Conservation (phyloP, 1,139 yeast genomes). For the Insectozyma bohioensis region DNA sequence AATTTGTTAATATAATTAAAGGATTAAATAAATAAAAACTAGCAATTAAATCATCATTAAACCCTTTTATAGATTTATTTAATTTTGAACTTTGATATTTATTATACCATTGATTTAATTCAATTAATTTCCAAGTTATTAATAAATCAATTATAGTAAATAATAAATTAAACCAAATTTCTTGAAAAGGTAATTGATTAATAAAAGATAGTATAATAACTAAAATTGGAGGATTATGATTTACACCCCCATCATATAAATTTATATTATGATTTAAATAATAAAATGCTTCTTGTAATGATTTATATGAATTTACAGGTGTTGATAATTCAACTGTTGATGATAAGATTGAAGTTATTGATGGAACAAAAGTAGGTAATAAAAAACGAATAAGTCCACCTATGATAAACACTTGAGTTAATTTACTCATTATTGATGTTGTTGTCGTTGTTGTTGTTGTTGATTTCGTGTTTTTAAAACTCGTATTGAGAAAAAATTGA, state of each 20-base stretch:
- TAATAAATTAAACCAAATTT: constrained; percentile 26
- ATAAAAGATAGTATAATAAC: constrained; percentile 49
- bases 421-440: constrained; percentile 19
- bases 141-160: constrained; percentile 45
- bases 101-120: constrained; percentile 39
- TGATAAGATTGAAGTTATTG: constrained; percentile 27
- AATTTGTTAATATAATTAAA: constrained; percentile 60
- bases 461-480: not conserved
- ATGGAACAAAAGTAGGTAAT: constrained; percentile 36
- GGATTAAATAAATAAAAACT: constrained; percentile 81
- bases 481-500: no score
- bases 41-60: constrained; percentile 48
- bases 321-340: constrained; percentile 73
- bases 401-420: constrained; percentile 24
- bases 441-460: constrained; percentile 3
- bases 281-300: constrained; percentile 78
- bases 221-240: constrained; percentile 79
- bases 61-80: constrained; percentile 19
- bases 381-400: constrained; percentile 34
- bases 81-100: constrained; percentile 25
- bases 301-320: constrained; percentile 64
- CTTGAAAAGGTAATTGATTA: constrained; percentile 24
- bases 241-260: constrained; percentile 82
- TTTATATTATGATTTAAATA: constrained; percentile 58
- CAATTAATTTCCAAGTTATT: constrained; percentile 43